Base-by-base conservation (phyloP, 345 rosid species). In the Salix suchowensis region DNA sequence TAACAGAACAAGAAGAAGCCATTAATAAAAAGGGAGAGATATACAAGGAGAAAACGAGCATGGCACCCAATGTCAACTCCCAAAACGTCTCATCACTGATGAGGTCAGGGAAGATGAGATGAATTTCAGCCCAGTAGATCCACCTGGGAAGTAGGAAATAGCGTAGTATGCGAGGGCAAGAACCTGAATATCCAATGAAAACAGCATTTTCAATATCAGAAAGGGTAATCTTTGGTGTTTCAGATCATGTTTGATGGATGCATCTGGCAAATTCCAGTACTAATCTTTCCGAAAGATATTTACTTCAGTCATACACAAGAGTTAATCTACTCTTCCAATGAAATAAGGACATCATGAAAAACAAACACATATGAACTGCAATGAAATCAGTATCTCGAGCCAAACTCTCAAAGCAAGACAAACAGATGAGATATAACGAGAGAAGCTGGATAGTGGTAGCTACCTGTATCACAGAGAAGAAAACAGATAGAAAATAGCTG, bases 391-490 rank as follows among this genome's bases (percentile, higher is more conserved):
- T 7, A 30, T 70, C 52, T n/a, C 36, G 11, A 21, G 68, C 65
- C 68, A 30, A 36, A 34, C 23, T 44, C 61, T 54, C 61, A 7
- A 21, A 7, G 61, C 30, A 15, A 28, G 26, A 39, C 19, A 55
- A 13, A 68, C 21, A 7, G 46, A 76, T 11, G 14, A 19, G 39
- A 26, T 14, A 23, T 12, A 24, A 19, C 11, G 34, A 54, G 19
- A 4, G 67, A 55, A 34, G 37, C 24, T 6, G 24, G 5, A 15
- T 15, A 15, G 37, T 3, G 13, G 36, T 10, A 69, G 24, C 19
- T 86, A 93, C 99, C 97, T 96, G 98, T 78, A 93, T 74, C 7
- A 90, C 92, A 28, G 98, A 96, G 86, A 91, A 93, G 68, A 96
- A 83, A n/a, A 93, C 95, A 5, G 99, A 96, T 74, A 96, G 96